Base-by-base conservation (phyloP, 306 rosid species). In the Psophocarpus tetragonolobus region DNA sequence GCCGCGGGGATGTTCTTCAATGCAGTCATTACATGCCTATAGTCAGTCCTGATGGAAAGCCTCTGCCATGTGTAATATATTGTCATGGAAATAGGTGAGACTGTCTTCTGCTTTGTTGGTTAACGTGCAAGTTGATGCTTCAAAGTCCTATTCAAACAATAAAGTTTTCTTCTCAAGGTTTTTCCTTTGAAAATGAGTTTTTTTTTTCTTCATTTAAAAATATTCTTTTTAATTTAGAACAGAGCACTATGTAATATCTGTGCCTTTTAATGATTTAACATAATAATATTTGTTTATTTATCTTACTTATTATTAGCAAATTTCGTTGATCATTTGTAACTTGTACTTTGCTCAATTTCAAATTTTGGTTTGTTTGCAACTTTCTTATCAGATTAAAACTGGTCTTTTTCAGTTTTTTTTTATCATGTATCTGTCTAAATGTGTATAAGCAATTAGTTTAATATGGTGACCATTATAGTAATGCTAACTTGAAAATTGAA, bases 51-150 rank as follows among this genome's bases (percentile, higher is more conserved):
- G 91, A 90, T 75, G 97, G 87, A 73, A 95, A 92, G 90, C 89
- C 97, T 80, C 82, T 95, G 68, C 99, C 99, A 13, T 95, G 99
- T 23, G 99, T 95, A 50, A 92, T 95, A 80, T 95, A 95, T 77
- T 92, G 97, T 82, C 99, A 95, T 71, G 99, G 99, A 77, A 95
- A 95, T 92, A 95, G 97, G 99, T 92, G 73, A 83, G 73, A 83
- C 26, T 80, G 13, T 29, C 21, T 53, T 44, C 21, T 26, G 27
- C 29, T 45, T 63, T 47, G 7, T n/a, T 47, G 54, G 14, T 69
- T 20, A 50, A 44, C 68, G 18, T 51, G 51, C 74, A 8, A 71
- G 4, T 35, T 65, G 64, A 48, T 80, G 79, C 68, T 42, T 39
- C 42, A 30, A 33, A 42, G 36, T 41, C 74, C 15, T 23, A 54